Percentiles rank a stretch among this genome's conserved stretches.
Evolutionary conservation across 2,329 filamentous ascomycete genomes (phyloP).

Genomic region (Ceratocystis eucalypticola): DNA sequence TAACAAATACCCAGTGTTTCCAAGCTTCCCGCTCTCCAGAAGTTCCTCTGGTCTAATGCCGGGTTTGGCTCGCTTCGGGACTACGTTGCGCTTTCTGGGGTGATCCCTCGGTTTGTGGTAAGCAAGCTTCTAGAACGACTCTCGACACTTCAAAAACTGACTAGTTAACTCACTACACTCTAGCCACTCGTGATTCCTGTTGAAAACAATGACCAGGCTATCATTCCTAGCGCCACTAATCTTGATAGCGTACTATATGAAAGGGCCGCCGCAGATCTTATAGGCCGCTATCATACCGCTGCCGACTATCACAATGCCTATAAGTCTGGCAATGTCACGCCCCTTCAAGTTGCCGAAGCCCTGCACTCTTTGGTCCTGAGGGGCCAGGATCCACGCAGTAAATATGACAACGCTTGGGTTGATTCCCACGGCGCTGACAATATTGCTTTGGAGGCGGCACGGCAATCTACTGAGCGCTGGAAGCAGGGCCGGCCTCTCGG

Average conservation of each 20-base stretch:
- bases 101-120: conserved; percentile 15
- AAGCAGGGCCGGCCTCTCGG: conserved; percentile 50
- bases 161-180: not conserved
- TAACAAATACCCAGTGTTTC: not conserved
- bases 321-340: conserved; percentile 54
- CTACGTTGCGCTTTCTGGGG: conserved; percentile 6
- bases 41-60: conserved; percentile 19
- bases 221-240: conserved; percentile 26
- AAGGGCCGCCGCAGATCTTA: conserved; percentile 30
- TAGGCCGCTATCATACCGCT: conserved; percentile 51
- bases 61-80: conserved; percentile 17
- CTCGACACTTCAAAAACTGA: not conserved
- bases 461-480: conserved; percentile 60
- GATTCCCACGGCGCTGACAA: conserved; percentile 45
- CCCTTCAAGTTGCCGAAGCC: conserved; percentile 54
- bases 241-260: conserved; percentile 32
- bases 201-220: conserved; percentile 25
- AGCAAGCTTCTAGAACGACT: conserved; percentile 18
- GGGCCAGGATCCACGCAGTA: conserved; percentile 38
- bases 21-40: conserved; percentile 1
- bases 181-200: conserved; percentile 47
- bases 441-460: conserved; percentile 51
- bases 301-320: conserved; percentile 69
- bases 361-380: conserved; percentile 58
- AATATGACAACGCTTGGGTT: conserved; percentile 62